Evolutionary conservation across 139 green algal species (phyloP), one percentile per base, ranked within the genome.

Genomic region (Chlamydomonas sp.): DNA sequence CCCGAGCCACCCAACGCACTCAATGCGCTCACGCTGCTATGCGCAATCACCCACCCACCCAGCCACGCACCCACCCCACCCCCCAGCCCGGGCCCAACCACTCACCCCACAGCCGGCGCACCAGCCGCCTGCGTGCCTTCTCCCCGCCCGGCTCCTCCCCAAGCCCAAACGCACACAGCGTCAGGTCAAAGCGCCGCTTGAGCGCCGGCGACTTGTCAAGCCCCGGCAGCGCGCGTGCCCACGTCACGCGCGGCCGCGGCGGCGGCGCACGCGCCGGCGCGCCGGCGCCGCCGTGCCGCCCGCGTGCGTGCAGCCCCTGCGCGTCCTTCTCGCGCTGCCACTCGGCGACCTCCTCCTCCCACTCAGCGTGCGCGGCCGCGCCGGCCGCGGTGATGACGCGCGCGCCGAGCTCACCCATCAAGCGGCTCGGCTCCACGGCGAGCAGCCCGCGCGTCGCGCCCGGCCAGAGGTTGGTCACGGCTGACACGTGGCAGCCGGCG

Each of bases 391-490:
- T 63, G 16, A 35, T 24, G 28, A 63, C 54, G 6, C n/a, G 54
- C n/a, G 13, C 54, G 16, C 54, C 54, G 6, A 63, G 26, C 54
- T 63, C 54, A 6, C 16, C 29, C 66, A 72, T 72, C 6, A 47
- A 43, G 20, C n/a, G 29, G 0, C 31, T 35, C 29, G 37, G 38
- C 66, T 72, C 66, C 36, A 72, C 66, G 13, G 66, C 66, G 20
- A 58, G 37, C 20, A 72, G 26, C 5, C 37, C n/a, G 43, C 66
- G 28, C 5, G 43, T 30, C 38, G 16, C 48, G n/a, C 66, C 43
- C 13, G 43, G 43, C 66, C 66, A 72, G 31, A 39, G 5, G 43
- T 63, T 13, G 54, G 6, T 63, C 54, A 63, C 16, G 31, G 54
- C 54, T 10, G 6, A 63, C 26, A 63, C 8, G 26, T 24, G 16